These are phyloP conservation scores for Histomonas meleagridis DNA, from an alignment of 208 protist genomes.

Conservation along the genomic window DNA sequence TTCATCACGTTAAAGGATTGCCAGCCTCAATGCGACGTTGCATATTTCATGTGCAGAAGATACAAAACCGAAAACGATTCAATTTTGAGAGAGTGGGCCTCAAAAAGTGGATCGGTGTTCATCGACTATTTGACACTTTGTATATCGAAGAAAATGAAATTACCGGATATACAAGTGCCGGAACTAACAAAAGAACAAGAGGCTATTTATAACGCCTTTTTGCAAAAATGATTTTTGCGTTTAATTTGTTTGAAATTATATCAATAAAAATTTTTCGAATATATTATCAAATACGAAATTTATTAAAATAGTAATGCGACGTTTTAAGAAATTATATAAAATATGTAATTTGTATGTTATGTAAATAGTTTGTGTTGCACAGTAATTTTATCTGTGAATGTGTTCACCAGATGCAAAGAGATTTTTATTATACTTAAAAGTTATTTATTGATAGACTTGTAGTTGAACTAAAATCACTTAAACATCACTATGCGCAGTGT, in stretches of 20 bases:
- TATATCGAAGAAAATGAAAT: background rate
- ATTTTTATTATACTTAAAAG: too few relatives aligned
- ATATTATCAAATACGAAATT: background rate
- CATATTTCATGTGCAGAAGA: background rate
- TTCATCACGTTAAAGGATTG: background rate
- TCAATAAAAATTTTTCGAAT: background rate
- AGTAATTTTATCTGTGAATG: too few relatives aligned
- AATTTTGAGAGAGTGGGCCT: background rate
- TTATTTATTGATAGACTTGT: too few relatives aligned
- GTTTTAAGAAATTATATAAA: too few relatives aligned
- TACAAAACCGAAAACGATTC: background rate
- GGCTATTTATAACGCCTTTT: background rate
- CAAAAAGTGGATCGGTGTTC: background rate
- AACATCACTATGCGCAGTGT: too few relatives aligned
- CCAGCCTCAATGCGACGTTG: background rate
- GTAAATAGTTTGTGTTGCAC: too few relatives aligned
- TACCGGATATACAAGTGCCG: background rate
- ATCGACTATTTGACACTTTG: background rate
- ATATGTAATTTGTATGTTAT: too few relatives aligned
- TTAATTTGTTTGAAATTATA: too few relatives aligned
- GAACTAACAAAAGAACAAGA: background rate
- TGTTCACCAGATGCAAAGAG: too few relatives aligned
- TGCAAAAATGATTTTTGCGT: background rate
- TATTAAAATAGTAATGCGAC: too few relatives aligned
- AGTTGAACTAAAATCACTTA: too few relatives aligned